Evolutionary conservation across 495 filamentous ascomycete genomes (phyloP).

Genomic region (Penicillium diatomitis): DNA sequence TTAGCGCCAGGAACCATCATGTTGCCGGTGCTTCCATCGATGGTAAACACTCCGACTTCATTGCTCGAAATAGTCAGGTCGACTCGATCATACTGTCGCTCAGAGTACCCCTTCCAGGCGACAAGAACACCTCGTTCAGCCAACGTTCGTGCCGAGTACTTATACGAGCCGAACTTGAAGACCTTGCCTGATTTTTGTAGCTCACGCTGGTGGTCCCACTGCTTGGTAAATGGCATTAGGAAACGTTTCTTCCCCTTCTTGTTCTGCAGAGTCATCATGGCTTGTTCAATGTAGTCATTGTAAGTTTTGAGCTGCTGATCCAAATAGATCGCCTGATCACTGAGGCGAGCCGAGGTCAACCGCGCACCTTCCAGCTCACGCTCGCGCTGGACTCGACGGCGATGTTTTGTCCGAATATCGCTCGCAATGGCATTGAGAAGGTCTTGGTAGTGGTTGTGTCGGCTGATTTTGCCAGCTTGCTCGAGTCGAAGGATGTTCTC

Average conservation of each 20-base stretch:
- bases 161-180: constrained; percentile 95
- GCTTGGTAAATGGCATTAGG: constrained; percentile 94
- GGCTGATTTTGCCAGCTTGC: constrained; percentile 71
- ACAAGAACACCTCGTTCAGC: constrained; percentile 91
- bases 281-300: constrained; percentile 98
- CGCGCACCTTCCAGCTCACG: constrained; percentile 84
- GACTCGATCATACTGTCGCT: constrained; percentile 83
- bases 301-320: constrained; percentile 94
- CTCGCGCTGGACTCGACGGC: constrained; percentile 79
- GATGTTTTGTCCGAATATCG: constrained; percentile 95
- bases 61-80: constrained; percentile 92
- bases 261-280: constrained; percentile 96
- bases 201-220: constrained; percentile 96
- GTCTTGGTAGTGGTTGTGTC: constrained; percentile 93
- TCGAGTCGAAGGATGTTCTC: constrained; percentile 92
- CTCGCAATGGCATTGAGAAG: constrained; percentile 91
- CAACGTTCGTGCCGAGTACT: constrained; percentile 83
- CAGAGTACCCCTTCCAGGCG: constrained; percentile 71
- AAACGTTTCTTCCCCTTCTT: constrained; percentile 95
- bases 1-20: constrained; percentile 95
- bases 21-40: constrained; percentile 85
- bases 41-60: constrained; percentile 85
- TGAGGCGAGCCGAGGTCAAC: constrained; percentile 71
- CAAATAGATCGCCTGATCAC: constrained; percentile 85
- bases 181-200: constrained; percentile 82